Percentiles rank a stretch among this genome's conserved stretches.
These are phyloP conservation scores for Alectoria sarmentosa DNA, from an alignment of 495 filamentous ascomycete species.

Conservation along the genomic window DNA sequence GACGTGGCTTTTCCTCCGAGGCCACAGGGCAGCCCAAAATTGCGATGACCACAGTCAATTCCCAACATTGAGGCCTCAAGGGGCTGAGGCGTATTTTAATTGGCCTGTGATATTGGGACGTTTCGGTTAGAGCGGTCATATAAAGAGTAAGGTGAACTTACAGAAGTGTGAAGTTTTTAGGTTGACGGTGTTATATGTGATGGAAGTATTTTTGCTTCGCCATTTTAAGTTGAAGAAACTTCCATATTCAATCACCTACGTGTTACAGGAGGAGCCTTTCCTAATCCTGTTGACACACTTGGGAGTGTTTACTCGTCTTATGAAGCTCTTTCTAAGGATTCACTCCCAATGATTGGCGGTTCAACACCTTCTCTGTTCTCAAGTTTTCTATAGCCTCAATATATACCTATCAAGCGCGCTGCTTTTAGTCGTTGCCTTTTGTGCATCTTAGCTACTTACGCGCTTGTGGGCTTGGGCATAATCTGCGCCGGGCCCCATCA, in stretches of 20 bases:
- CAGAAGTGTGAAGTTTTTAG: too few relatives aligned
- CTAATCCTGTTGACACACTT: neutral
- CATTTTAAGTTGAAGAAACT: neutral
- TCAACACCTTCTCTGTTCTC: neutral
- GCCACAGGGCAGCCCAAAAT: neutral
- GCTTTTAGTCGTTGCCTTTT: neutral
- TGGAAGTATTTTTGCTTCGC: neutral
- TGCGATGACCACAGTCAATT: neutral
- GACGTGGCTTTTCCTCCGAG: neutral
- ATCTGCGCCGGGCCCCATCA: neutral
- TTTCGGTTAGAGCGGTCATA: too few relatives aligned
- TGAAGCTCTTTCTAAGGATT: too few relatives aligned
- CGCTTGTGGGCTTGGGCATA: neutral
- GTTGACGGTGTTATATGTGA: neutral
- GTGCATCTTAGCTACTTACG: neutral
- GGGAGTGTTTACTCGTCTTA: too few relatives aligned
- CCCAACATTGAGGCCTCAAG: neutral
- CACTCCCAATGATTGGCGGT: neutral
- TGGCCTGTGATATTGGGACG: too few relatives aligned
- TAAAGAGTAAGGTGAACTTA: too few relatives aligned
- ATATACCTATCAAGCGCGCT: neutral
- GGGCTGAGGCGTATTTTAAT: too few relatives aligned
- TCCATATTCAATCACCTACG: neutral
- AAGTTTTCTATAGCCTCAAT: neutral
- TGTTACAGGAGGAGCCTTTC: neutral